These are phyloP conservation scores for Polyporus tsugae DNA, from an alignment of 1,284 basidiomycete species.

Conservation along the genomic window DNA sequence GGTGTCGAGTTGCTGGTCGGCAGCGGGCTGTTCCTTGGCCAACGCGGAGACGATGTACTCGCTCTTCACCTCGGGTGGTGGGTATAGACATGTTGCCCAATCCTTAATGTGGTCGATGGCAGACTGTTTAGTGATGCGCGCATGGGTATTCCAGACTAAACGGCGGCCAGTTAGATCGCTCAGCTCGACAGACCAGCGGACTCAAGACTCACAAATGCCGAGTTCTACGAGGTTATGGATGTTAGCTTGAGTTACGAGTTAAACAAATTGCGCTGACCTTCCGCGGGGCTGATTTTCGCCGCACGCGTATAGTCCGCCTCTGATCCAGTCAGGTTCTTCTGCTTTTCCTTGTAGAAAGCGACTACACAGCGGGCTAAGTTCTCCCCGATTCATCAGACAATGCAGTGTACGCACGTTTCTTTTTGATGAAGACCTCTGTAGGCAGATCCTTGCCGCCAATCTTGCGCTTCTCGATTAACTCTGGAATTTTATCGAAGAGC, in stretches of 20 bases:
- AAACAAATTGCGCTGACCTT: slow-evolving; percentile 54
- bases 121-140: slow-evolving; percentile 58
- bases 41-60: slow-evolving; percentile 38
- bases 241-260: neutral
- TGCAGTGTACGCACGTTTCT: slow-evolving; percentile 56
- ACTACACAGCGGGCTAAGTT: slow-evolving; percentile 51
- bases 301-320: slow-evolving; percentile 57
- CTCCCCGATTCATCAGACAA: neutral
- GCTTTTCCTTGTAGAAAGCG: slow-evolving; percentile 76
- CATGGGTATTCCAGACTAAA: slow-evolving; percentile 78
- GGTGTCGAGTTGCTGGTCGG: slow-evolving; percentile 60
- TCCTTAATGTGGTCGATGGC: slow-evolving; percentile 65
- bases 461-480: slow-evolving; percentile 64
- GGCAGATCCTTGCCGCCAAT: slow-evolving; percentile 74
- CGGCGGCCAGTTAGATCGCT: slow-evolving; percentile 15
- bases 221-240: slow-evolving; percentile 50
- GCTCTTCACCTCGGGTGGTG: slow-evolving; percentile 51
- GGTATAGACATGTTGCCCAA: slow-evolving; percentile 50
- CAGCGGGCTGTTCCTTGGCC: slow-evolving; percentile 19
- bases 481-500: slow-evolving; percentile 69
- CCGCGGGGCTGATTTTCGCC: slow-evolving; percentile 72
- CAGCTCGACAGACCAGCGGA: slow-evolving; percentile 20
- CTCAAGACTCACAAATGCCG: slow-evolving; percentile 65
- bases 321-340: slow-evolving; percentile 58
- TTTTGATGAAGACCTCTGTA: slow-evolving; percentile 78